Base-by-base conservation (phyloP, 129 eudicot species). In the Smallanthus sonchifolius region DNA sequence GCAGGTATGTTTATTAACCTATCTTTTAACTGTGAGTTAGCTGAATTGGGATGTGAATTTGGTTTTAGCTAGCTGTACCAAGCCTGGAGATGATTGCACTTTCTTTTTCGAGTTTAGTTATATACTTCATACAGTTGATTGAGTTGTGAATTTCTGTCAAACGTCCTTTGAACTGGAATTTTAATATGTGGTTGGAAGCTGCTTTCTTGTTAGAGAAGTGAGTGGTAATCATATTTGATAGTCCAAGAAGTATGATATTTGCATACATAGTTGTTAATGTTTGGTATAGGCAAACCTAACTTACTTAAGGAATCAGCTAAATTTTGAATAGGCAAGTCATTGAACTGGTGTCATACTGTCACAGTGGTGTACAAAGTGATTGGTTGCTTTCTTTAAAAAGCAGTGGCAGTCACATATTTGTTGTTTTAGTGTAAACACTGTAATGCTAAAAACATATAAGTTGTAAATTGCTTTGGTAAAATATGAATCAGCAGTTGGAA, bases 61-160 rank as follows among this genome's bases (percentile, higher is more conserved):
- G 64, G 47, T 70, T 36, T 17, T 69, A 13, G 48, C 16, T n/a
- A 16, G 63, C 36, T 70, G n/a, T 35, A 35, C 34, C 35, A 70
- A 19, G 38, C 48, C 75, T 51, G 63, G 32, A 49, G 34, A 9
- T 54, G 36, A 42, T 72, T 55, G 20, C 56, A 20, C 45, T 13
- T 55, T 17, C 36, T 11, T 24, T 47, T 2, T 6, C 24, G 35
- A 56, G 44, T 28, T 28, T 11, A 10, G 67, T 39, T 38, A 20
- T 17, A 5, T 34, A 16, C 4, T 51, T 15, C 38, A 47, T 15
- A 37, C 42, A 3, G 47, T 63, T 47, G 61, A 16, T 44, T 74
- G 38, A 74, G 30, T 73, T 13, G 65, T 72, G 39, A 54, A 2
- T 37, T 71, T 71, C 15, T 20, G 76, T 39, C 14, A 13, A 71